Percentiles rank a stretch among this genome's conserved stretches.
phyloP scores from a whole-genome alignment of 2,329 filamentous ascomycete genomes.

The Calonectria pseudoturangicola region DNA sequence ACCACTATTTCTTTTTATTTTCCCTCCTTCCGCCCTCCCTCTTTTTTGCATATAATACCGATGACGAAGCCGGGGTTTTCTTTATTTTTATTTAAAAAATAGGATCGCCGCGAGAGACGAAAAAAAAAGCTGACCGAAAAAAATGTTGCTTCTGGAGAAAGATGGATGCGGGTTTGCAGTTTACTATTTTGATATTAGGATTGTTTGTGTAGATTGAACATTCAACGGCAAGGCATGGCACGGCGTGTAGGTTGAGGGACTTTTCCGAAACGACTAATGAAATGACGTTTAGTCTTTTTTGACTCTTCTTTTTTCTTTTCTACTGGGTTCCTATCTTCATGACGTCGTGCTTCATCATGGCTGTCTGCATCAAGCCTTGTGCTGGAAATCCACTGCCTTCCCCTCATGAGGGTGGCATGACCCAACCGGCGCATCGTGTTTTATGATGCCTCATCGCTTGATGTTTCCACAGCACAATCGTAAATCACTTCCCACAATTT shows the following conservation, averaged over 20 bases:
- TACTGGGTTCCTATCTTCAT: conserved; percentile 27
- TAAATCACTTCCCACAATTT: conserved; percentile 28
- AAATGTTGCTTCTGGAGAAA: neutral
- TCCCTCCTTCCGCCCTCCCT: neutral
- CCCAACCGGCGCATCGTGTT: conserved; percentile 12
- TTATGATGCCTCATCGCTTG: conserved; percentile 39
- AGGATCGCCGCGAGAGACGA: neutral
- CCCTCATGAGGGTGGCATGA: neutral
- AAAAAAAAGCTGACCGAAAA: neutral
- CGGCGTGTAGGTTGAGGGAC: conserved; percentile 33
- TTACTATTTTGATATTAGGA: conserved; percentile 4
- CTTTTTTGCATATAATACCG: conserved; percentile 11
- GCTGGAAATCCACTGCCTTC: conserved; percentile 5
- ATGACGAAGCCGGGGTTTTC: conserved; percentile 12
- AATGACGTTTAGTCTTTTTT: conserved; percentile 18
- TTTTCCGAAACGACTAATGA: conserved; percentile 28
- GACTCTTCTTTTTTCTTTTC: conserved; percentile 14
- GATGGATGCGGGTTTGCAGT: conserved; percentile 8
- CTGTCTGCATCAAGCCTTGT: conserved; percentile 21
- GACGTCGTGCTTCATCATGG: conserved; percentile 28
- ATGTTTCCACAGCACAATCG: conserved; percentile 32
- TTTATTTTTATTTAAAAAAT: neutral
- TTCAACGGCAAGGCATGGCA: conserved; percentile 25
- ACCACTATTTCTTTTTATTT: no score
- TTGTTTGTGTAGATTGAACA: conserved; percentile 34